Conservation (phyloP, 1,284 basidiomycete species). For the Takashimella koratensis region DNA sequence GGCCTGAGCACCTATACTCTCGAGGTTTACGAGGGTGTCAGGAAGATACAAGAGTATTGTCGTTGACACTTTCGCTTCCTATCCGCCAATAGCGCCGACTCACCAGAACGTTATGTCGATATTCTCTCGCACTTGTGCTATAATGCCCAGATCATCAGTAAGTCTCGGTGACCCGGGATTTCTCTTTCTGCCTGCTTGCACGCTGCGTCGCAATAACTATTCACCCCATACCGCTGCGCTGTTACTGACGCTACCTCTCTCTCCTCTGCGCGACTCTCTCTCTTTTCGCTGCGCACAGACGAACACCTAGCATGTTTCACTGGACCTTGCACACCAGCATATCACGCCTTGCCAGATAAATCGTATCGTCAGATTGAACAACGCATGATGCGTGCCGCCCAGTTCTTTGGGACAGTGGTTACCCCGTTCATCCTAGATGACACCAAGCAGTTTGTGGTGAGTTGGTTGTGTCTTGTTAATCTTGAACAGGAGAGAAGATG, state of each 20-base stretch:
- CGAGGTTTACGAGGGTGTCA: slow-evolving; percentile 2
- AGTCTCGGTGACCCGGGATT: no score
- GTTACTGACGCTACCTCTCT: neutral
- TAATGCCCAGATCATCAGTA: slow-evolving; percentile 66
- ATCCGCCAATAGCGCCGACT: slow-evolving; percentile 85
- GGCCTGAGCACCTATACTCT: no score
- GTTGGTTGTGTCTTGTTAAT: slow-evolving; percentile 10
- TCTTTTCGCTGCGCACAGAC: slow-evolving; percentile 51
- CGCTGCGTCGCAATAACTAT: neutral
- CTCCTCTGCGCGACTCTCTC: neutral
- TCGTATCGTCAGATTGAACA: slow-evolving; percentile 64
- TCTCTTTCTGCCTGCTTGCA: no score
- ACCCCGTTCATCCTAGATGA: slow-evolving; percentile 84
- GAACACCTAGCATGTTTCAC: slow-evolving; percentile 75
- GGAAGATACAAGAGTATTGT: no score
- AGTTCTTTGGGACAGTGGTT: slow-evolving; percentile 87
- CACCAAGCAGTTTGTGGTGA: slow-evolving; percentile 67
- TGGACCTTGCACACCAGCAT: slow-evolving; percentile 57
- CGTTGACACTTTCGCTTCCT: no score
- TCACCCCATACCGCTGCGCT: neutral
- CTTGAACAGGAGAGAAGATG: neutral
- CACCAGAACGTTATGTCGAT: slow-evolving; percentile 78
- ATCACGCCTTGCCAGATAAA: slow-evolving; percentile 64
- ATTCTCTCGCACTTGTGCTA: slow-evolving; percentile 70
- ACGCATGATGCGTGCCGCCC: slow-evolving; percentile 72